Conservation (phyloP, 2,329 filamentous ascomycete genomes). For the Hawksworthiomyces lignivorus region DNA sequence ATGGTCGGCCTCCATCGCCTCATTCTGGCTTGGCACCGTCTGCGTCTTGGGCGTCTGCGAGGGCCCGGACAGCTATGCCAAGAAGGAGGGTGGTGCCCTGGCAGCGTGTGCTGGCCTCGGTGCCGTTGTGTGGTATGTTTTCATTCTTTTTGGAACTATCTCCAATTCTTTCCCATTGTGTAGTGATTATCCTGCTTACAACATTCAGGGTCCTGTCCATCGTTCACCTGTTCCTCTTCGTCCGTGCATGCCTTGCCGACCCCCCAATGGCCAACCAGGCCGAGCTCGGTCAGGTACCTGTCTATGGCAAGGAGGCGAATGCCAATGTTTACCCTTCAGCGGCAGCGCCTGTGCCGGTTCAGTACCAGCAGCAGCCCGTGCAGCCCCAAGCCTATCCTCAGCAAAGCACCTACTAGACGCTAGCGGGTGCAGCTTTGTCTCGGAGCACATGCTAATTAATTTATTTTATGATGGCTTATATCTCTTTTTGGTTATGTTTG, state of each 20-base stretch:
- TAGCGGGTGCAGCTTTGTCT: too few relatives aligned
- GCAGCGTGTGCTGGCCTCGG: constrained; percentile 34
- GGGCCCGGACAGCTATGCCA: constrained; percentile 10
- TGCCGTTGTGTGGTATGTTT: constrained; percentile 31
- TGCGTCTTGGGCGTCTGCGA: constrained; percentile 22
- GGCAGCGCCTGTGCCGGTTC: not conserved
- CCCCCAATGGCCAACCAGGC: constrained; percentile 3
- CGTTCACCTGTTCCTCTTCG: constrained; percentile 31
- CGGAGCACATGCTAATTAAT: too few relatives aligned
- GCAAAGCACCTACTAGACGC: constrained; percentile 1
- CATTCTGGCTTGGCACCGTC: constrained; percentile 29
- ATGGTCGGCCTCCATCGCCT: constrained; percentile 11
- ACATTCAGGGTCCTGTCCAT: constrained; percentile 31
- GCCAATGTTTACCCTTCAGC: not conserved
- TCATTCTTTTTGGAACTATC: not conserved
- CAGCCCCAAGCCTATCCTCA: constrained; percentile 8
- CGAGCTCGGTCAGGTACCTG: constrained; percentile 13
- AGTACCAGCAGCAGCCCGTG: constrained; percentile 6
- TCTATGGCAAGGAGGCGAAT: constrained; percentile 5
- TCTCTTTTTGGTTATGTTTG: too few relatives aligned
- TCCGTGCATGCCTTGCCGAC: constrained; percentile 15
- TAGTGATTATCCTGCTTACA: not conserved
- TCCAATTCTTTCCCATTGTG: not conserved
- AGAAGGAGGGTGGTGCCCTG: constrained; percentile 25
- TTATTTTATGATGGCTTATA: too few relatives aligned